Percentiles rank a stretch among this genome's conserved stretches.
Conservation (phyloP, 2,329 filamentous ascomycete species). For the Camptophora hylomeconis region DNA sequence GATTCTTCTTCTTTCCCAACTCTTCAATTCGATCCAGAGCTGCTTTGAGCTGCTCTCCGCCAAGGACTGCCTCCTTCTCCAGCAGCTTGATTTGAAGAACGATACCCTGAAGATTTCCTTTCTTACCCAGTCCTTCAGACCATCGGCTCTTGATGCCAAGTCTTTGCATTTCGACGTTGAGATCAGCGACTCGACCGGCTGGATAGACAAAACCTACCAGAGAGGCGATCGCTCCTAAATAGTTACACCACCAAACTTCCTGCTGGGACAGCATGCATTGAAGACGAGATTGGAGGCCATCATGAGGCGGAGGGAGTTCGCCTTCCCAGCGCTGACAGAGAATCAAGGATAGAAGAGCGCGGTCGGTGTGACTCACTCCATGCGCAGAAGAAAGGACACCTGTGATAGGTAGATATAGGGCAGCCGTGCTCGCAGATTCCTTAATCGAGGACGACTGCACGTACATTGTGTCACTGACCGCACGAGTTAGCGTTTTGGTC, state of each 20-base stretch:
- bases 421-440: conserved; percentile 21
- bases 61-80: conserved; percentile 3
- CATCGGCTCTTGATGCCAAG: conserved; percentile 15
- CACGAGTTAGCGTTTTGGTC: conserved; percentile 18
- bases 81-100: conserved; percentile 14
- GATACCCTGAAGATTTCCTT: conserved; percentile 21
- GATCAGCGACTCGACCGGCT: conserved; percentile 13
- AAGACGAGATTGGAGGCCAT: conserved; percentile 19
- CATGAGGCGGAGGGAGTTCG: conserved; percentile 22
- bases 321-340: conserved; percentile 23
- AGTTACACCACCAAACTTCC: conserved; percentile 24
- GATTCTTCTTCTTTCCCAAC: conserved; percentile 26
- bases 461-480: conserved; percentile 23
- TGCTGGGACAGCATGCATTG: conserved; percentile 20
- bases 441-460: conserved; percentile 22
- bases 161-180: not conserved
- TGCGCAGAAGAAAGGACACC: conserved; percentile 22
- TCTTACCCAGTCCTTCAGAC: conserved; percentile 21
- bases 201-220: conserved; percentile 22
- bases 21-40: conserved; percentile 22
- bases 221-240: conserved; percentile 21
- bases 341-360: conserved; percentile 22
- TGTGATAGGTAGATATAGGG: conserved; percentile 22
- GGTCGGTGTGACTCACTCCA: conserved; percentile 22
- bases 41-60: too few species aligned